Evolutionary conservation across 129 eudicot species (phyloP).

Genomic region (Flaveria ramosissima): DNA sequence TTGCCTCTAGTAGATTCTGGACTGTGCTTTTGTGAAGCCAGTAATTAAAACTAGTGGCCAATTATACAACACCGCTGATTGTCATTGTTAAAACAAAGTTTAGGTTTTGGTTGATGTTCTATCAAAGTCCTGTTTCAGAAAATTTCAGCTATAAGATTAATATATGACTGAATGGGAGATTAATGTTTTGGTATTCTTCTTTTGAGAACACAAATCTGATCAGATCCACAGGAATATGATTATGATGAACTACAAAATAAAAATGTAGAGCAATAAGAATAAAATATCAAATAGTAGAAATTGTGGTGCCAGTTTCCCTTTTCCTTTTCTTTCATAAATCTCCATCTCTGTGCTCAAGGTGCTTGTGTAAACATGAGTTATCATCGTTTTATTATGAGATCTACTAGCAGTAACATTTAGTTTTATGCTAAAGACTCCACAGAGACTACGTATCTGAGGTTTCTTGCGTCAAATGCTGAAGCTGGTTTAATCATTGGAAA

Average conservation of each 20-base stretch:
- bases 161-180: background rate
- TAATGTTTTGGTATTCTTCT: background rate
- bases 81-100: background rate
- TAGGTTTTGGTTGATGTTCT: background rate
- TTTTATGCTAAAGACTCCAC: conserved; percentile 46
- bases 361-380: conserved; percentile 4
- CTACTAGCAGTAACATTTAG: background rate
- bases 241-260: background rate
- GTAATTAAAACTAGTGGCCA: conserved; percentile 6
- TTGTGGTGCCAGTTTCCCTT: conserved; percentile 7
- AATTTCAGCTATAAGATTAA: background rate
- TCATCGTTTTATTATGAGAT: background rate
- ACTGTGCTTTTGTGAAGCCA: background rate
- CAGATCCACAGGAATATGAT: background rate
- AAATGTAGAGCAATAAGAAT: background rate
- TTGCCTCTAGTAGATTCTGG: conserved; percentile 10
- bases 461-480: conserved; percentile 92
- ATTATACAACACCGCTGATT: background rate
- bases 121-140: background rate
- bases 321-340: conserved; percentile 3
- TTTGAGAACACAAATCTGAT: background rate
- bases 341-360: conserved; percentile 13
- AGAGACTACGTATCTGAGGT: conserved; percentile 73
- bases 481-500: conserved; percentile 98
- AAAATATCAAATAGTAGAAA: background rate